Base-by-base conservation (phyloP, 352 stramenopile genomes). In the Plasmopara viticola region DNA sequence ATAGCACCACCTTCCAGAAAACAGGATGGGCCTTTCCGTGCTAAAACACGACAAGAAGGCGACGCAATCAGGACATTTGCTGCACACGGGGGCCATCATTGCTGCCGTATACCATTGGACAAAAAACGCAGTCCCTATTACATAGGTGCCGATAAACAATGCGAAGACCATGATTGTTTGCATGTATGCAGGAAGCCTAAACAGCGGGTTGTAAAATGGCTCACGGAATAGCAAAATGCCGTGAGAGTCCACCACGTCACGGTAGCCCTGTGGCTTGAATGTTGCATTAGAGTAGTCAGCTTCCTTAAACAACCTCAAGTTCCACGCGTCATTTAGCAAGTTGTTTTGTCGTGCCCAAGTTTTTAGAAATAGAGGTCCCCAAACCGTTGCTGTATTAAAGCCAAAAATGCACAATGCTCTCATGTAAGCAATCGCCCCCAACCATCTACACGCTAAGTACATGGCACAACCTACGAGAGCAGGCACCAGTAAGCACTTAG, bases 41-140 rank as follows among this genome's bases (percentile, higher is more conserved):
- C 89, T 75, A 53, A 94, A 94, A 49, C 83, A 94, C 12, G 80
- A 87, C 2, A 94, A 62, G 53, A 91, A 91, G 0, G 72, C 81
- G 46, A 72, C 68, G 45, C 83, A 90, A 0, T 87, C 54, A 0
- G 70, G 74, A 8, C 83, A 93, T 29, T 93, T 78, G 42, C 66
- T 87, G 53, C 83, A 90, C 5, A 89, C 57, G 3, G 83, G 80
- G 17, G 83, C 83, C 70, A 90, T 88, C 83, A 93, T 93, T 18
- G 83, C 79, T 1, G 83, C 83, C 0, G 83, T 93, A 47, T 90
- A 93, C 83, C 83, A 93, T 48, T 91, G 80, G 8, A 93, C 80
- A 34, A 93, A 93, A 60, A 93, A 90, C 10, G 76, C 86, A 45
- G 86, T 93, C 3, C 83, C 83, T 1, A 86, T 35, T 0, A 90